Evolutionary conservation across 768 basidiomycete species (phyloP).

Genomic region (Coprinellus aureogranulatus): DNA sequence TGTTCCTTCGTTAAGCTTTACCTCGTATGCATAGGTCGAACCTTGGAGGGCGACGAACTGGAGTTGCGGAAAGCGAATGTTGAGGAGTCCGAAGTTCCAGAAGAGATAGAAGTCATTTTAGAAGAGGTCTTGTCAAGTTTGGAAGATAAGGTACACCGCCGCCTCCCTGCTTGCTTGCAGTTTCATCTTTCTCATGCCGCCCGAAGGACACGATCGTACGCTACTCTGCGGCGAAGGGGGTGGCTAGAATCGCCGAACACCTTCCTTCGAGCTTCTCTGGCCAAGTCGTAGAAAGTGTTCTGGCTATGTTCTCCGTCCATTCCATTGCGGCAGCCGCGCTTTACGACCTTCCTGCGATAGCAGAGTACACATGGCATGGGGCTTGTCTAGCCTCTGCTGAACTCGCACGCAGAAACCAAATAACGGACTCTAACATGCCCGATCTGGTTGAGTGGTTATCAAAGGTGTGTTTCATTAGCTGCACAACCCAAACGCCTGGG

Average conservation of each 20-base stretch:
- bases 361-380: slow-evolving; percentile 94
- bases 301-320: slow-evolving; percentile 76
- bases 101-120: slow-evolving; percentile 71
- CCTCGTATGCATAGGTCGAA: slow-evolving; percentile 1
- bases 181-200: background rate
- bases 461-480: slow-evolving; percentile 50
- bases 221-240: slow-evolving; percentile 90
- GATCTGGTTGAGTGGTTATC: slow-evolving; percentile 75
- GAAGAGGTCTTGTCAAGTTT: slow-evolving; percentile 70
- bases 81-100: slow-evolving; percentile 65
- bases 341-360: slow-evolving; percentile 71
- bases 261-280: slow-evolving; percentile 71
- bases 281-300: slow-evolving; percentile 80
- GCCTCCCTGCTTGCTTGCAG: background rate
- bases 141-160: slow-evolving; percentile 68
- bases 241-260: slow-evolving; percentile 80
- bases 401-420: slow-evolving; percentile 78
- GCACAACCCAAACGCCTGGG: background rate
- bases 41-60: slow-evolving; percentile 22
- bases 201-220: slow-evolving; percentile 88
- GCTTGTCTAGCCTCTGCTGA: slow-evolving; percentile 91
- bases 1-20: background rate
- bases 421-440: slow-evolving; percentile 54
- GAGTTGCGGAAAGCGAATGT: background rate
- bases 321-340: slow-evolving; percentile 59